A percentile compares a stretch with the other conserved stretches of the same genome.
Conservation (phyloP, 179 eudicot species). For the Beta macrorhiza region DNA sequence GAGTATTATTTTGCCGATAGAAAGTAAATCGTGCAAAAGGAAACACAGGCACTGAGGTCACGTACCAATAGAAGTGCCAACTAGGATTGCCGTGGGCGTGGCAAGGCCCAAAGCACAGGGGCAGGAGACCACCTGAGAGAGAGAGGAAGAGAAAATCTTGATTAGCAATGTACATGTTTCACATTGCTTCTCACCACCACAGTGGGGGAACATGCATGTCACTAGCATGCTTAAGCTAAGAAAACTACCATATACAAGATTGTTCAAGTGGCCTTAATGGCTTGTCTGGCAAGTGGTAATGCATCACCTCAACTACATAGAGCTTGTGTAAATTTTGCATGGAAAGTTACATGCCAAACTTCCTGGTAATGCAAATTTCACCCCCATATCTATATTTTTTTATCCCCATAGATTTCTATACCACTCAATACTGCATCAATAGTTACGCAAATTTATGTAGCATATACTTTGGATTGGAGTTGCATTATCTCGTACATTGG, state of each 20-base stretch:
- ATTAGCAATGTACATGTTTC: background rate
- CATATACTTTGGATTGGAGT: background rate
- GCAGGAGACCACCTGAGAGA: slow-evolving; percentile 85
- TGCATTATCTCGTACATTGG: background rate
- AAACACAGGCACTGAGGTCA: slow-evolving; percentile 17
- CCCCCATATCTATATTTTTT: background rate
- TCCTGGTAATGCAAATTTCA: background rate
- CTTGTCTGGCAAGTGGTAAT: background rate
- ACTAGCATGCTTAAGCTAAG: background rate
- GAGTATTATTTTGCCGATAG: background rate
- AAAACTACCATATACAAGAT: background rate
- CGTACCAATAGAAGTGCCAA: slow-evolving; percentile 93
- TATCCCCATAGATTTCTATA: background rate
- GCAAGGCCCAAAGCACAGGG: slow-evolving; percentile 99
- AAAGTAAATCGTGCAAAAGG: slow-evolving; percentile 1
- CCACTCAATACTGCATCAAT: background rate
- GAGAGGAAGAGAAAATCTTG: background rate
- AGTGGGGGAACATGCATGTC: background rate
- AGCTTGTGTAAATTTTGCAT: background rate
- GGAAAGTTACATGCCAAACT: background rate
- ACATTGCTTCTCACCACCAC: background rate
- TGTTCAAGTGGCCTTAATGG: background rate
- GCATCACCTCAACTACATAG: background rate
- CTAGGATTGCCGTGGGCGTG: slow-evolving; percentile 95
- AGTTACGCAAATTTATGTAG: background rate